Evolutionary conservation across 116 monocot species (phyloP).

Genomic region (Dioscorea cayenensis): DNA sequence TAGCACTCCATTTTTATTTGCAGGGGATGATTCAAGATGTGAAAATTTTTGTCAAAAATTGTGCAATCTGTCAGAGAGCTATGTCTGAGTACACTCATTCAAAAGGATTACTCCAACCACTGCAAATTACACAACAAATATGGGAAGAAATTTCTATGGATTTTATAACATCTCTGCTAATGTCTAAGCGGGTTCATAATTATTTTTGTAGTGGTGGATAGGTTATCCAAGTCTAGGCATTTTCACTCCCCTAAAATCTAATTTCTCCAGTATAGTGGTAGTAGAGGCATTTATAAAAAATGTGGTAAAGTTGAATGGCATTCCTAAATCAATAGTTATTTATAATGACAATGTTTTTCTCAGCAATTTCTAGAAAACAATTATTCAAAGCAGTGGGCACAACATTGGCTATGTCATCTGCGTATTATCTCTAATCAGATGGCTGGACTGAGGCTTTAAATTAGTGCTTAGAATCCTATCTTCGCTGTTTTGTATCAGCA

Average conservation of each 20-base stretch:
- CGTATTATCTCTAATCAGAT: slow-evolving; percentile 9
- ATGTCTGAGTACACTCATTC: background rate
- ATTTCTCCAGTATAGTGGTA: background rate
- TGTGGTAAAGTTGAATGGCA: slow-evolving; percentile 1
- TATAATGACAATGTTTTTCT: slow-evolving; percentile 1
- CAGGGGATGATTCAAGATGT: background rate
- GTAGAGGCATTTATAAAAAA: background rate
- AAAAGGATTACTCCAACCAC: slow-evolving; percentile 11
- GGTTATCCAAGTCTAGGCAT: slow-evolving; percentile 10
- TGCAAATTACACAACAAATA: slow-evolving; percentile 2
- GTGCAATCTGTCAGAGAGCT: too few relatives aligned
- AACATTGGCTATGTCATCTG: background rate
- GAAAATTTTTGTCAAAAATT: background rate
- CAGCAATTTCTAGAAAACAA: slow-evolving; percentile 5
- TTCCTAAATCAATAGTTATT: background rate
- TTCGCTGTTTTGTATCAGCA: background rate
- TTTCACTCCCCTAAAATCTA: background rate
- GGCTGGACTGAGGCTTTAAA: slow-evolving; percentile 10
- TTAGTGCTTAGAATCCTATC: background rate
- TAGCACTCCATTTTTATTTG: background rate
- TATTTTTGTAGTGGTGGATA: slow-evolving; percentile 10
- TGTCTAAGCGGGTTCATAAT: background rate
- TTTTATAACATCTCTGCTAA: slow-evolving; percentile 8
- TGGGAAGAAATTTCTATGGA: slow-evolving; percentile 22
- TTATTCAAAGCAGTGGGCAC: background rate